Base-by-base conservation (phyloP, 2,329 filamentous ascomycete species). In the Monilinia aucupariae region DNA sequence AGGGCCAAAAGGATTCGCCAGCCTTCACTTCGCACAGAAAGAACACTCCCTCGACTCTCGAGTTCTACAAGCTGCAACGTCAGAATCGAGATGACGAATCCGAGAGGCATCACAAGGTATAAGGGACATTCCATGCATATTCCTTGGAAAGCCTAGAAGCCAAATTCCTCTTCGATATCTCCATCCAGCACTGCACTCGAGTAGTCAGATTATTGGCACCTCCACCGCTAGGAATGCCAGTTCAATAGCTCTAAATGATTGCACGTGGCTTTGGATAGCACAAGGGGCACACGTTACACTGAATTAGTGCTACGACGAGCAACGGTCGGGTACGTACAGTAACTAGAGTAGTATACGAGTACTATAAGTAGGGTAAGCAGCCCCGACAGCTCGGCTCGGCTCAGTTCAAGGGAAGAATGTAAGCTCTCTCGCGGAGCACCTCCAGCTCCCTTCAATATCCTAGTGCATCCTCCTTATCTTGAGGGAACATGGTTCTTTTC, bases 391-490 rank as follows among this genome's bases (percentile, higher is more conserved):
- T n/a, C n/a, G n/a, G n/a, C n/a, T n/a, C n/a, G n/a, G n/a, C n/a
- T n/a, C n/a, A n/a, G n/a, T n/a, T n/a, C n/a, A n/a, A n/a, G n/a
- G n/a, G n/a, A n/a, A n/a, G n/a, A 20, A 37, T 37, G 34, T 3
- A 39, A 34, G 30, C 9, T 13, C 22, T 53, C 39, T 54, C 5
- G 27, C 34, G 10, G 10, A 37, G 37, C 15, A 39, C 7, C 51
- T 37, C 13, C 51, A 39, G n/a, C 37, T 25, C n/a, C 17, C 25
- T 15, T 45, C 53, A 13, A 54, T 43, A 55, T 43, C 17, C 39
- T 45, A 17, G 53, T 47, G 53, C 39, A 56, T 56, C 27, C 39
- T 56, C 39, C 39, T 45, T 55, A 55, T 45, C 39, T 55, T 22
- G 53, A 55, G 32, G 39, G 25, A 55, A 45, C 53, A 45, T 17